A percentile compares a stretch with the other conserved stretches of the same genome.
These are phyloP conservation scores for Phyllosticta ampelicida DNA, from an alignment of 2,329 filamentous ascomycete genomes.

Conservation along the genomic window DNA sequence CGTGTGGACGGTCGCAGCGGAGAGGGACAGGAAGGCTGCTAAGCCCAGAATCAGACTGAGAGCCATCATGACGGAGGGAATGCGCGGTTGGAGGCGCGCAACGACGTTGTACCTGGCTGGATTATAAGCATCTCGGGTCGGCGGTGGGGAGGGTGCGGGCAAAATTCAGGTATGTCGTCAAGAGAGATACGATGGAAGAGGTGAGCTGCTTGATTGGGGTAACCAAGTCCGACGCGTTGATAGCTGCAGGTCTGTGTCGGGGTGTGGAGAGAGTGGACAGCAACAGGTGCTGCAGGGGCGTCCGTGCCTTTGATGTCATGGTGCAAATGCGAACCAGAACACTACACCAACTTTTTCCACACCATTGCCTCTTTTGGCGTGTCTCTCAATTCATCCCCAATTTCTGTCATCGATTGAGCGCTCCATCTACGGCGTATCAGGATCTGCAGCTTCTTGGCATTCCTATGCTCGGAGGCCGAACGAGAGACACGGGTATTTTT, in stretches of 20 bases:
- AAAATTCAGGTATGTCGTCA: slow-evolving; percentile 3
- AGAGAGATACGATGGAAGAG: neutral
- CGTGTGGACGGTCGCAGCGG: slow-evolving; percentile 4
- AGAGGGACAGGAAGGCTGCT: slow-evolving; percentile 7
- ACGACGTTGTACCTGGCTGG: slow-evolving; percentile 9
- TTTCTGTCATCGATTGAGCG: neutral
- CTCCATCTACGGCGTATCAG: neutral
- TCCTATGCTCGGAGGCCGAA: neutral
- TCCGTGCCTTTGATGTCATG: neutral
- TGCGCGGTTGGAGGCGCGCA: neutral
- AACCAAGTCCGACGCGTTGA: neutral
- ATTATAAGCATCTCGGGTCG: slow-evolving; percentile 6
- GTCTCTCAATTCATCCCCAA: neutral
- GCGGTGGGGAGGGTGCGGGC: neutral
- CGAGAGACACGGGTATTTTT: neutral
- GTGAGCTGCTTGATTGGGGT: slow-evolving; percentile 5
- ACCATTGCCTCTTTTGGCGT: neutral
- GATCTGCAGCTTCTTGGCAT: neutral
- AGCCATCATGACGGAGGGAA: neutral
- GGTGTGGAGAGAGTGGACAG: neutral
- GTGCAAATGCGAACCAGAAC: neutral
- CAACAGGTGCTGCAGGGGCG: neutral
- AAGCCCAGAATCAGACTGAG: slow-evolving; percentile 6
- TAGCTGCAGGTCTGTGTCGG: neutral
- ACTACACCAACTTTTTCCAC: neutral